Percentiles rank a stretch among this genome's conserved stretches.
Conservation (phyloP, 1,139 yeast species). For the Candida pseudocylindracea region DNA sequence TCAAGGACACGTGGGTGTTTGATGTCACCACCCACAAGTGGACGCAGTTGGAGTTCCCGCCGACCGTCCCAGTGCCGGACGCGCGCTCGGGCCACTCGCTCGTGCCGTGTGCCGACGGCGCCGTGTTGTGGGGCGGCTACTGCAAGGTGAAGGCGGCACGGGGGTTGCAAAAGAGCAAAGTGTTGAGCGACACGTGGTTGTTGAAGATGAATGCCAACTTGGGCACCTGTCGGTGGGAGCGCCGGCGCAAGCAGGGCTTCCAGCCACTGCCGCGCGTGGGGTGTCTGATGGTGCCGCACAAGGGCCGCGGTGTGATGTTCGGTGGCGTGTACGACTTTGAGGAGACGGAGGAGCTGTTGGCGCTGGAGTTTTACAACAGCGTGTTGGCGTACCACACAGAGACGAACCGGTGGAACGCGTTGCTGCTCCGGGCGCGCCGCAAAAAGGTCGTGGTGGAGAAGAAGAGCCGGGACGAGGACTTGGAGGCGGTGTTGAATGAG, state of each 20-base stretch:
- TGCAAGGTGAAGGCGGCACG: conserved; percentile 81
- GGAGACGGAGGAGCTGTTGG: conserved; percentile 83
- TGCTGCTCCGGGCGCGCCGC: conserved; percentile 42
- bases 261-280: conserved; percentile 92
- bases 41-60: conserved; percentile 77
- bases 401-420: conserved; percentile 71
- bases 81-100: conserved; percentile 88
- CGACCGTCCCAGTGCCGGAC: conserved; percentile 64
- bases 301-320: conserved; percentile 80
- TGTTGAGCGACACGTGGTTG: conserved; percentile 74
- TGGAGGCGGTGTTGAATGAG: conserved; percentile 59
- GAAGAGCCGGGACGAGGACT: conserved; percentile 51
- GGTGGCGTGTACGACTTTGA: conserved; percentile 94
- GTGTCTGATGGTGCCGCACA: conserved; percentile 71
- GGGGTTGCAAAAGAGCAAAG: conserved; percentile 81
- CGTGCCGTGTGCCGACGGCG: conserved; percentile 67
- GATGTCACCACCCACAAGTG: conserved; percentile 80
- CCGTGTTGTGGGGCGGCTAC: conserved; percentile 81
- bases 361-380: conserved; percentile 66
- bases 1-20: conserved; percentile 80
- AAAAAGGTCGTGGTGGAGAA: conserved; percentile 21
- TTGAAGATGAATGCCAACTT: conserved; percentile 76
- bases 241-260: conserved; percentile 74
- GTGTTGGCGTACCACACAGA: conserved; percentile 70
- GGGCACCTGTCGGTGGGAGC: conserved; percentile 65